Evolutionary conservation across 225 moss, liverwort and hornwort genomes (phyloP), one percentile per base, ranked within the genome.

Genomic region (Asterella californica): DNA sequence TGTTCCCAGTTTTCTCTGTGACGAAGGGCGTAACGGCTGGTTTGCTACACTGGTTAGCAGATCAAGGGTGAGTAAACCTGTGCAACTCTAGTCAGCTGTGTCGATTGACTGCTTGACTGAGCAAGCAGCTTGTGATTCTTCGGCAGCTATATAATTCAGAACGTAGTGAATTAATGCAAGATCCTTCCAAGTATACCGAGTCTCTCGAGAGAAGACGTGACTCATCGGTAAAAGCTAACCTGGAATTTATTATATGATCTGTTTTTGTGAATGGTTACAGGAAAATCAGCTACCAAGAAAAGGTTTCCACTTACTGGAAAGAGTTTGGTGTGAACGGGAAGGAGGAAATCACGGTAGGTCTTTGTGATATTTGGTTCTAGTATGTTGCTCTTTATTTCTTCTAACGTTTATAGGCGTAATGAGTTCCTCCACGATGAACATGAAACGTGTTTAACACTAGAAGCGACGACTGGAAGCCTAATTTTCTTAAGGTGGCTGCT

Each of bases 11-110:
- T 69, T 97, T 97, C 74, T 94, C 94, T 42, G 89, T 80, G 46
- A 93, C 96, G 15, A 97, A 97, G 79, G 94, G 96, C 46, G 78
- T 97, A 48, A 94, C 96, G 34, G 94, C 94, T 78, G 96, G 93
- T 75, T 89, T 97, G 76, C 82, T 94, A 62, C 96, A 97, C 68
- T 92, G 91, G 91, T 87, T 97, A 79, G 91, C 83, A 72, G 96
- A 97, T 84, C 92, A 92, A 83, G 93, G 93, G 96, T 96, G 85
- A 76, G 76, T 78, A 7, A 52, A 8, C 21, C 2, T 25, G 5
- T 74, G 50, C 12, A 53, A 22, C 47, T 45, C 12, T 71, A 24
- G 71, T 71, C 25, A 47, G 9, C n/a, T 47, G 27, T 19, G 25
- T 22, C 17, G 19, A 6, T 6, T 38, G 21, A 22, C 17, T 38